Evolutionary conservation across 495 filamentous ascomycete species (phyloP), one percentile per base, ranked within the genome.

Genomic region (Entonaema liquescens): DNA sequence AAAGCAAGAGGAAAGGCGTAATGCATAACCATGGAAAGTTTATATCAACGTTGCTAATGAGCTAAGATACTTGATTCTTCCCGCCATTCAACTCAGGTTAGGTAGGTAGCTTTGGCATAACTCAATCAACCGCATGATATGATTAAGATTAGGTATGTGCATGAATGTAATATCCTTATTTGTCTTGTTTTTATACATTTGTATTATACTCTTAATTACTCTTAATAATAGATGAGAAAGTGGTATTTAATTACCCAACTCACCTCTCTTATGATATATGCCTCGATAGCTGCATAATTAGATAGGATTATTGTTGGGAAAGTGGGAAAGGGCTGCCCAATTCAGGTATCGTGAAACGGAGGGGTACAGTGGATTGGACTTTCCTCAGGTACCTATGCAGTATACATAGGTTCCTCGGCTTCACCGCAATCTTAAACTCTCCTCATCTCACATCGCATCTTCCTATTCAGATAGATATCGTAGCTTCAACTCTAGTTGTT

Each of bases 401-500:
- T 53, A 15, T 53, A 53, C 49, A 29, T 53, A 52, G 1, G 49
- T 28, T 25, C 49, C 23, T 28, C 2, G 13, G 49, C 49, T 53
- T 53, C 49, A 53, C 49, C 49, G 49, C 49, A 53, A 53, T 29
- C 49, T 53, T 29, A 29, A 26, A 53, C 15, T 29, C 26, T 53
- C 49, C 23, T 29, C 23, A 53, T 49, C 23, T 6, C 26, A 26
- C 49, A 53, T 53, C 49, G 23, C 49, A 53, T 53, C 49, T 53
- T 53, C 25, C 49, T 53, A 29, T 53, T 53, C 49, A 29, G 49
- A 53, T 38, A 54, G 44, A 63, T 42, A 33, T 59, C 53, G 57
- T 57, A 33, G 40, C 54, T 62, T 62, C 31, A 62, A 19, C 57
- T 52, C 54, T 40, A 23, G 21, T 29, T 23, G n/a, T 67, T 68